Conservation (phyloP, 73 alveolate species). For the Urostyla sp. region DNA sequence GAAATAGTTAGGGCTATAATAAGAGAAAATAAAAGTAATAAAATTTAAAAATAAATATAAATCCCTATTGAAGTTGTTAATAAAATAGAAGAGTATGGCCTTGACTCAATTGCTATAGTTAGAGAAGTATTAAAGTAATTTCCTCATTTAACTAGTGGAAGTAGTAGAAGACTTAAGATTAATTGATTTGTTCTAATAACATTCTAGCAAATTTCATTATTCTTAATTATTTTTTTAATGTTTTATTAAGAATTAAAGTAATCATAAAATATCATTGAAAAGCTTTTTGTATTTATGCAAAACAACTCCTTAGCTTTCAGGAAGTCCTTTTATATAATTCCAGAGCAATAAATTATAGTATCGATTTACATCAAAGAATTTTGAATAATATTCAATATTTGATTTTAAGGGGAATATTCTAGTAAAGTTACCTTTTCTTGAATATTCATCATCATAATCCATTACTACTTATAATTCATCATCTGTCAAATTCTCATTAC, state of each 20-base stretch:
- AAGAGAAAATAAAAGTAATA: too few species aligned
- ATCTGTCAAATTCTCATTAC: slow-evolving; percentile 37
- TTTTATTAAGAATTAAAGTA: too few species aligned
- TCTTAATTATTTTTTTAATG: too few species aligned
- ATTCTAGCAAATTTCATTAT: too few species aligned
- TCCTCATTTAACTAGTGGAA: too few species aligned
- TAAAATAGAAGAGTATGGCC: background rate
- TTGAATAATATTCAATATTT: slow-evolving; percentile 71
- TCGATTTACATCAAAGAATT: slow-evolving; percentile 60
- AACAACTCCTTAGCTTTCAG: background rate
- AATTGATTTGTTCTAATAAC: too few species aligned
- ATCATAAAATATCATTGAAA: too few species aligned
- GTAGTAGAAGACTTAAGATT: too few species aligned
- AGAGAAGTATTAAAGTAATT: background rate
- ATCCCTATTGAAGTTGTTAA: background rate
- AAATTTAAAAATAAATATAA: too few species aligned
- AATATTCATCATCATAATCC: slow-evolving; percentile 65
- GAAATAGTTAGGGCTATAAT: too few species aligned
- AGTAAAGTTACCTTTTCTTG: slow-evolving; percentile 72
- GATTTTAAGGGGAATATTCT: slow-evolving; percentile 75
- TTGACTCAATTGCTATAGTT: background rate
- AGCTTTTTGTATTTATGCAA: too few species aligned
- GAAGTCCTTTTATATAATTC: slow-evolving; percentile 37
- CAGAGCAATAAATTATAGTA: slow-evolving; percentile 58
- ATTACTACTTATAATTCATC: slow-evolving; percentile 40